Base-by-base conservation (phyloP, 306 rosid species). In the Cajanus cajan region DNA sequence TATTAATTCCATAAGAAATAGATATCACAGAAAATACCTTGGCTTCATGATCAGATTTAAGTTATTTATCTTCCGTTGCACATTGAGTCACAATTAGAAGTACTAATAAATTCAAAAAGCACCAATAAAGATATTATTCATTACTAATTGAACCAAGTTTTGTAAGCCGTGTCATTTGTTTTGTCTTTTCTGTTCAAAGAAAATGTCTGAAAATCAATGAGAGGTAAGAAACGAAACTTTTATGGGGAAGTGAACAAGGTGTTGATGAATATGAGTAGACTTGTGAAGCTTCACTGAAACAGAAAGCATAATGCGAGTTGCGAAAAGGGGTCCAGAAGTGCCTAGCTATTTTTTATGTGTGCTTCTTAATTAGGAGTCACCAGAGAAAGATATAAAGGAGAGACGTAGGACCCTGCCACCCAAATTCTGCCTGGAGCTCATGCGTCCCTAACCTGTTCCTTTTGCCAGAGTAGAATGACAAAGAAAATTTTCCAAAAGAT, bases 391-490 rank as follows among this genome's bases (percentile, higher is more conserved):
- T 21, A 68, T 39, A 25, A 68, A 71, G 77, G 11, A 11, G 16
- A 44, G 68, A 6, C 31, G 51, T 65, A 52, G 87, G 85, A 85
- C 83, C 83, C 62, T 68, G 82, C 69, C 76, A 73, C 61, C 87
- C 81, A 13, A 80, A 79, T 18, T 37, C 37, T 54, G 37, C 79
- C 67, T 71, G 81, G 80, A 66, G 28, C 4, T 76, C 62, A 43
- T 83, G 65, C 74, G 12, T 52, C 44, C 39, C 69, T 59, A 73
- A 57, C 59, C 68, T 15, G 12, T 79, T 54, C 1, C 43, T 8
- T 52, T 68, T 68, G 87, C 87, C 85, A 83, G 82, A 71, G 24
- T 80, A 79, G 50, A 69, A 82, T 85, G 79, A 85, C 58, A 1
- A 41, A 16, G 41, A 18, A 43, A 51, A 22, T 8, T 82, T 76